A percentile compares a stretch with the other conserved stretches of the same genome.
These are phyloP conservation scores for Plasmodium fragile DNA, from an alignment of 169 alveolate genomes.

Conservation along the genomic window DNA sequence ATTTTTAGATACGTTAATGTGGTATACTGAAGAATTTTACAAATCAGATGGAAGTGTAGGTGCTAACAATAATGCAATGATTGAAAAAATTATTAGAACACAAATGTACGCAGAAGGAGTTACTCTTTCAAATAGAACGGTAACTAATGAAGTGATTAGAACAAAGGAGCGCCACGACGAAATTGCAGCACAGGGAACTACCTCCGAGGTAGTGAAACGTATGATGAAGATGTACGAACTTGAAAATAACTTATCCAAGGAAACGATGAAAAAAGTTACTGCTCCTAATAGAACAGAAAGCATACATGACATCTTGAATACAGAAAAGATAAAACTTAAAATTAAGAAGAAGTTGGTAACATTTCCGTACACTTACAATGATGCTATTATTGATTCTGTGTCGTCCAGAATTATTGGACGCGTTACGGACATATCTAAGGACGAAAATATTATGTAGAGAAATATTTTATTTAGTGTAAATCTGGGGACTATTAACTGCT, in stretches of 20 bases:
- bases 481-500: not conserved
- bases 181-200: constrained; percentile 9
- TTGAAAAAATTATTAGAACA: constrained; percentile 30
- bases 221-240: constrained; percentile 36
- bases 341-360: not conserved
- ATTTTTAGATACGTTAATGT: constrained; percentile 33
- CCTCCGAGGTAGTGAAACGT: constrained; percentile 16
- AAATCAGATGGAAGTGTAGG: constrained; percentile 15
- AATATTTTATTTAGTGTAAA: not conserved
- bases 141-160: constrained; percentile 30
- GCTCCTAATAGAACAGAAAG: not conserved
- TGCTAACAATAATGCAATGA: not conserved
- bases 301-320: not conserved
- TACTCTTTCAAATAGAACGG: constrained; percentile 48
- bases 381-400: not conserved
- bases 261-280: constrained; percentile 4
- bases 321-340: constrained; percentile 10
- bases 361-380: not conserved
- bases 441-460: constrained; percentile 17
- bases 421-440: constrained; percentile 18
- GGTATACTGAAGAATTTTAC: constrained; percentile 33
- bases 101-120: constrained; percentile 35
- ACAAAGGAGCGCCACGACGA: constrained; percentile 45
- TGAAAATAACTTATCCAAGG: constrained; percentile 24
- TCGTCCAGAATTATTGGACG: constrained; percentile 31